A percentile compares a stretch with the other conserved stretches of the same genome.
Evolutionary conservation across 1,284 basidiomycete genomes (phyloP).

Genomic region (Trichosporon coremiiforme): DNA sequence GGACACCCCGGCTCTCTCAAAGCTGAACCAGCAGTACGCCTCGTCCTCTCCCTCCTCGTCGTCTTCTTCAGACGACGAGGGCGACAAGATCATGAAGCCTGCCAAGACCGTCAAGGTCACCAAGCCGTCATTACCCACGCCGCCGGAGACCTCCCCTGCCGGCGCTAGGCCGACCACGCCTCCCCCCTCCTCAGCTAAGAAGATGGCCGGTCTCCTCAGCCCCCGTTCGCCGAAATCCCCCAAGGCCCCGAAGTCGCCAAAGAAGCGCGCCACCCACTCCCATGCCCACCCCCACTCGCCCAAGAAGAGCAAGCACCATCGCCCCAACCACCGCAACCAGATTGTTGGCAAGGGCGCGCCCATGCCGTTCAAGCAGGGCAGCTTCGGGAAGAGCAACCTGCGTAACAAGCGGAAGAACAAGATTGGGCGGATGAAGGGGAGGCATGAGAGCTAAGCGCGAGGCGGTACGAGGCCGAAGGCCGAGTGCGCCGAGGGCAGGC

Average conservation of each 20-base stretch:
- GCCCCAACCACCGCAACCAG: not conserved
- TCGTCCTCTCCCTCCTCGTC: not conserved
- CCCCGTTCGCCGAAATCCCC: not conserved
- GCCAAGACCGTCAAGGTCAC: not conserved
- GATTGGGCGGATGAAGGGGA: constrained; percentile 13
- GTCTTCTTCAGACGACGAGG: constrained; percentile 16
- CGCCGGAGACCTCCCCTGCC: not conserved
- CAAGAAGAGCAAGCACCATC: constrained; percentile 10
- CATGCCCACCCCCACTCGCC: not conserved
- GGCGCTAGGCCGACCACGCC: not conserved
- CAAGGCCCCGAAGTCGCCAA: constrained; percentile 2
- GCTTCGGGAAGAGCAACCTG: constrained; percentile 3
- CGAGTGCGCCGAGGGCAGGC: too few species aligned
- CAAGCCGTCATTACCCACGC: not conserved
- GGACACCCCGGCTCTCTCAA: constrained; percentile 9
- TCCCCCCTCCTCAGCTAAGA: not conserved
- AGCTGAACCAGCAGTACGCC: constrained; percentile 20
- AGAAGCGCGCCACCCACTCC: not conserved
- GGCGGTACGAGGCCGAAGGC: too few species aligned
- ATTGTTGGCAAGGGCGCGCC: constrained; percentile 11
- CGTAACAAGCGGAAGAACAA: constrained; percentile 5
- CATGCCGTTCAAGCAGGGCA: constrained; percentile 15
- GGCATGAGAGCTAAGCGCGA: constrained; percentile 6
- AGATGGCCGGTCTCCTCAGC: not conserved
- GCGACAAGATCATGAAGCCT: not conserved